Base-by-base conservation (phyloP, 306 rosid genomes). In the Carpinus viminea region DNA sequence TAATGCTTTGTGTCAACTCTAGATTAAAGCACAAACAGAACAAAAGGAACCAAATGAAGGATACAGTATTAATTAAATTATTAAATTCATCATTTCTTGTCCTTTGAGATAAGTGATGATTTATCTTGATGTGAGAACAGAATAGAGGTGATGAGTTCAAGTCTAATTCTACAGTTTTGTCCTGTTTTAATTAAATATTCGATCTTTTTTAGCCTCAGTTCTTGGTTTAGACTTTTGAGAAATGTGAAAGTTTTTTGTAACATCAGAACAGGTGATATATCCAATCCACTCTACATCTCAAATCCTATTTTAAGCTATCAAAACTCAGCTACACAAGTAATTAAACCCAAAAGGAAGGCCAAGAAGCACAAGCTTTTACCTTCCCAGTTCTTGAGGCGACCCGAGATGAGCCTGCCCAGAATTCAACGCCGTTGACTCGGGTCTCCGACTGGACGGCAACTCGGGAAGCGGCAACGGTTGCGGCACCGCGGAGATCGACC, bases 391-490 rank as follows among this genome's bases (percentile, higher is more conserved):
- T 7, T 31, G 2, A 34, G 77, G 89, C 45, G 87, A 85, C 48
- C 83, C 86, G 43, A 59, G 80, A 18, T 31, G 83, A 2, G n/a
- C 57, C n/a, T 56, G 85, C 0, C 70, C 81, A 8, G 61, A 59
- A 55, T 16, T 20, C 79, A 52, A 66, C 47, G 73, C 8, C 18
- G 66, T 76, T 47, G 83, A 74, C 66, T 86, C 85, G 11, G 83
- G 75, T 36, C 82, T 84, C 45, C 89, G 88, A 65, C 69, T 72
- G 80, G 76, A 62, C 70, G 74, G 54, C 1, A 85, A 73, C 0
- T 84, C 95, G 2, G 96, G 98, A 31, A 87, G 89, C 16, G 96
- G 97, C 74, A 92, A 52, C n/a, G 94, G 92, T 18, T 80, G 90
- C 3, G 97, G 89, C 18, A 75, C 70, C 3, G 84, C 88, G 12